Evolutionary conservation across 345 rosid species (phyloP), one percentile per base, ranked within the genome.

Genomic region (Bretschneidera sinensis): DNA sequence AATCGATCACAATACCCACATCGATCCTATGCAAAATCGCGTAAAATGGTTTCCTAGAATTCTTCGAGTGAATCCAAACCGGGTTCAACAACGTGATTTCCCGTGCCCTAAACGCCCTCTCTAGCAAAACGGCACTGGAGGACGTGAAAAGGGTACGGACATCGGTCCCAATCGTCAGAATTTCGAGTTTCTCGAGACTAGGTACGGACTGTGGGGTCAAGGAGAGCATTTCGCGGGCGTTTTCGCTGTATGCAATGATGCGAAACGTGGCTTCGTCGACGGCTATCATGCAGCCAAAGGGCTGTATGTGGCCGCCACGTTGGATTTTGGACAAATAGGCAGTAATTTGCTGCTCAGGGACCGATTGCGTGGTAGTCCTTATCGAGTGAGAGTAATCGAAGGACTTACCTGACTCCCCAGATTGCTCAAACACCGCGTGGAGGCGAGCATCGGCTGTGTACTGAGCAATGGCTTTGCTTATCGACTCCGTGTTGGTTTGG

Each of bases 1-100:
- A 81, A 83, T 95, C 99, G 59, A 94, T 85, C 52, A 95, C 97
- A 56, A 91, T 81, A 15, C 99, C 99, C 20, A 95, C 96, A 75
- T 95, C 99, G 55, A 91, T 74, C 79, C 98, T 71, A 20, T 95
- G 99, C 49, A 91, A 79, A 66, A 95, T 91, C 0, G 94, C 98
- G 57, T 91, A 91, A 48, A 91, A 95, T 4, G 98, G 88, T 28
- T 79, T 91, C 16, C 97, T 97, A 0, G 95, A 82, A 64, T 74
- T 74, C 78, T 76, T 90, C 0, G 99, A 86, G 49, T 88, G 96
- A 65, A 95, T 80, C 97, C 97, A 91, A 62, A 91, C 54, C 0
- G 99, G 99, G 57, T 95, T 95, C 53, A 88, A 61, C 25, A 91
- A 59, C n/a, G 97, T 85, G 63, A 95, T 91, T 62, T 95, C 99